Evolutionary conservation across 2,329 filamentous ascomycete genomes (phyloP).

Genomic region (Dactylellina leptospora): DNA sequence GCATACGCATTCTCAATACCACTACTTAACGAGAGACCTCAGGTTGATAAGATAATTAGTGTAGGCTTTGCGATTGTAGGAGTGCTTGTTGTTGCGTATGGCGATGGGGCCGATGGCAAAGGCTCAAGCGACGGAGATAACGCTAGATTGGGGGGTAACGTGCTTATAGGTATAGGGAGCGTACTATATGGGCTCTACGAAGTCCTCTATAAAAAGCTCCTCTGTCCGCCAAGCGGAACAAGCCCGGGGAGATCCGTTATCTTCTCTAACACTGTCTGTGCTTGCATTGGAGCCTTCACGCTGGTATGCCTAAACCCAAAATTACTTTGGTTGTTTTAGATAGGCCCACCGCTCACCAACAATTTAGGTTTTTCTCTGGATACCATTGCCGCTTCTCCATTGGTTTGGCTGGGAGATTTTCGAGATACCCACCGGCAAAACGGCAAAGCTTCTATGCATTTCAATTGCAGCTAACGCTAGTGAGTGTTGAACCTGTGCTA

Average conservation of each 20-base stretch:
- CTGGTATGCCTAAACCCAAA: conserved; percentile 61
- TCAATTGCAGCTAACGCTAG: conserved; percentile 86
- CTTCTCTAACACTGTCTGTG: conserved; percentile 92
- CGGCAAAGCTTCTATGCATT: conserved; percentile 80
- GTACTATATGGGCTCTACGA: conserved; percentile 97
- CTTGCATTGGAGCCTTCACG: conserved; percentile 86
- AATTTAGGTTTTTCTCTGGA: conserved; percentile 77
- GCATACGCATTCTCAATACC: conserved; percentile 97
- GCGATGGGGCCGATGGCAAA: conserved; percentile 68
- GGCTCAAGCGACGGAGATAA: conserved; percentile 64
- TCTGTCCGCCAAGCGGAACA: conserved; percentile 90
- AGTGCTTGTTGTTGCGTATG: conserved; percentile 94
- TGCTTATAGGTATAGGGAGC: conserved; percentile 89
- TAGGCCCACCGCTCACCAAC: neutral
- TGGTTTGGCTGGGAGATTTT: conserved; percentile 80
- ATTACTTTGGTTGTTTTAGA: neutral
- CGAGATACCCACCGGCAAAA: conserved; percentile 78
- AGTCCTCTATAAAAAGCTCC: conserved; percentile 91
- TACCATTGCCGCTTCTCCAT: conserved; percentile 87
- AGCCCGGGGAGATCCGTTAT: conserved; percentile 88
- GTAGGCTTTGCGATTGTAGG: conserved; percentile 87
- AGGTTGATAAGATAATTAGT: conserved; percentile 83
- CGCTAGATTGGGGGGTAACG: conserved; percentile 80
- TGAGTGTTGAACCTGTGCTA: conserved; percentile 59
- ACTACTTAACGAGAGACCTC: conserved; percentile 82